Evolutionary conservation across 495 filamentous ascomycete species (phyloP).

Genomic region (Xylaria venustula): DNA sequence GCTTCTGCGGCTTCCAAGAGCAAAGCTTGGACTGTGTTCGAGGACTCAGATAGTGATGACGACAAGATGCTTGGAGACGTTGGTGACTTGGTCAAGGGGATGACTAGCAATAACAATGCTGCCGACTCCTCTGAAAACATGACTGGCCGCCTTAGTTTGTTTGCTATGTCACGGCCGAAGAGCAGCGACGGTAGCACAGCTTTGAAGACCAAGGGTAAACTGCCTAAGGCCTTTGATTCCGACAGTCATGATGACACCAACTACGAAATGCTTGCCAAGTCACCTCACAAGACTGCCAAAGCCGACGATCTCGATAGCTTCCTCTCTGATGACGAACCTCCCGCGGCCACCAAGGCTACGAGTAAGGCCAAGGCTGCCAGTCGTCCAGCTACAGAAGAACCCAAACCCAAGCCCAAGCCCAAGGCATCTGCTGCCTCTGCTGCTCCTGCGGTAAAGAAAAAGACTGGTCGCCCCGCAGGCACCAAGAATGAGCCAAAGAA

Average conservation of each 20-base stretch:
- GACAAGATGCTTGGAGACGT: constrained; percentile 81
- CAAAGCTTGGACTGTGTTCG: constrained; percentile 45
- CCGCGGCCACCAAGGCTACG: constrained; percentile 38
- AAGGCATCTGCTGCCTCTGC: constrained; percentile 33
- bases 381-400: constrained; percentile 21
- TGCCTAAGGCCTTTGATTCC: constrained; percentile 47
- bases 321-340: constrained; percentile 54
- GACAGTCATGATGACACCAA: constrained; percentile 77
- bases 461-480: constrained; percentile 47
- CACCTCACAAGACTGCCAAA: constrained; percentile 42
- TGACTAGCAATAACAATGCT: constrained; percentile 61
- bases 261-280: constrained; percentile 72
- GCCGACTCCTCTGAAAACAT: constrained; percentile 40
- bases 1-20: constrained; percentile 30
- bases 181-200: constrained; percentile 54
- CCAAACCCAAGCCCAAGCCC: constrained; percentile 15
- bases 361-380: constrained; percentile 33
- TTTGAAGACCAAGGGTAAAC: constrained; percentile 53
- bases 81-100: constrained; percentile 79
- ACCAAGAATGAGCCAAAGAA: constrained; percentile 46
- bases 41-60: constrained; percentile 33
- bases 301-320: constrained; percentile 60
- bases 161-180: constrained; percentile 68
- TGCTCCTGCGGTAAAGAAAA: constrained; percentile 47
- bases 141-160: constrained; percentile 61